Evolutionary conservation across 805 yeast species (phyloP).

Genomic region (Soucietia sequanensis): DNA sequence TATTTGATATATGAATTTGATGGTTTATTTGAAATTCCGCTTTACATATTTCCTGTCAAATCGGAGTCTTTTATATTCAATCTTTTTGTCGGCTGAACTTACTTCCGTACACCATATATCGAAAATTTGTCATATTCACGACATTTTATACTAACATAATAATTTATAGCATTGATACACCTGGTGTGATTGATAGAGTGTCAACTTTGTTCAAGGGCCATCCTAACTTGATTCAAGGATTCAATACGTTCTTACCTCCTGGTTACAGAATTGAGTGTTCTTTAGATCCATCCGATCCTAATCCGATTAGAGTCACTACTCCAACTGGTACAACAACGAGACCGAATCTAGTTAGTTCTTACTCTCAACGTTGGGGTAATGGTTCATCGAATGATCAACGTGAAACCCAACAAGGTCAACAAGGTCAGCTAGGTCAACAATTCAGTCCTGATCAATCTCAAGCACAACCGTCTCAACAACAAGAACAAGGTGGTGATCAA

Average conservation of each 20-base stretch:
- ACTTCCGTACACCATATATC: background rate
- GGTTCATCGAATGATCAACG: slow-evolving; percentile 22
- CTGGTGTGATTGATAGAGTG: slow-evolving; percentile 96
- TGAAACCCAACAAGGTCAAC: slow-evolving; percentile 16
- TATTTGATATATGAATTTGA: too few relatives aligned
- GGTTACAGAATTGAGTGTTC: slow-evolving; percentile 95
- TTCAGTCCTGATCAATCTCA: slow-evolving; percentile 6
- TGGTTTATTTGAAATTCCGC: too few relatives aligned
- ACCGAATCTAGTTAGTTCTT: slow-evolving; percentile 45
- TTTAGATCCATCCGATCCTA: slow-evolving; percentile 81
- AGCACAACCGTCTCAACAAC: slow-evolving; percentile 5
- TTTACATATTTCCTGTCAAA: too few relatives aligned
- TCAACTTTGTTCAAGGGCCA: slow-evolving; percentile 89
- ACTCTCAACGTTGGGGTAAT: slow-evolving; percentile 23
- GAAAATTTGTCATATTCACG: background rate
- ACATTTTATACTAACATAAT: slow-evolving; percentile 12
- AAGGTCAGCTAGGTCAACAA: slow-evolving; percentile 12
- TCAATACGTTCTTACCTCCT: slow-evolving; percentile 95
- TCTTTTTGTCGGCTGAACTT: background rate
- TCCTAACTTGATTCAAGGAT: slow-evolving; percentile 92
- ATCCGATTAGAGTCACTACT: slow-evolving; percentile 91
- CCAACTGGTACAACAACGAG: slow-evolving; percentile 87
- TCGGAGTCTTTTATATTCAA: too few relatives aligned
- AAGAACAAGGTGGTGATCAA: slow-evolving; percentile 11
- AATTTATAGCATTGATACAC: slow-evolving; percentile 84